Evolutionary conservation across 1,139 yeast genomes (phyloP).

Genomic region (Candida sanyaensis): DNA sequence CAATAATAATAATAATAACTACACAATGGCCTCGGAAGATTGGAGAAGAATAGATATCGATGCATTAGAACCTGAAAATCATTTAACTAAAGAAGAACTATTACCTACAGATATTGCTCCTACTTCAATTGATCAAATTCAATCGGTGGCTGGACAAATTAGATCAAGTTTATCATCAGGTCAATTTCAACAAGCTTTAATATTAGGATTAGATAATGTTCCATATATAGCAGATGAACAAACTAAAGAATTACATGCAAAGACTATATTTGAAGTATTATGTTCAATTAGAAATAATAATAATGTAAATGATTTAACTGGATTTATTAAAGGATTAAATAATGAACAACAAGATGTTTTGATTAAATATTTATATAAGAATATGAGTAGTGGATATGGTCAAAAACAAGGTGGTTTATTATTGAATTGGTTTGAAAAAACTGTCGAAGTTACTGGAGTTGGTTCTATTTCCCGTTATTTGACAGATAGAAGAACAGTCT

Average conservation of each 20-base stretch:
- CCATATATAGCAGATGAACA: constrained; percentile 78
- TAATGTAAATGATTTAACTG: constrained; percentile 56
- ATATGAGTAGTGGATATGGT: constrained; percentile 75
- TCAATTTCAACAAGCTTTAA: constrained; percentile 66
- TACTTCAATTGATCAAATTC: constrained; percentile 52
- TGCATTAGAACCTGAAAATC: constrained; percentile 81
- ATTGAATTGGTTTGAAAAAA: constrained; percentile 90
- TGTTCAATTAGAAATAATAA: constrained; percentile 68
- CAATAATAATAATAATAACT: neutral
- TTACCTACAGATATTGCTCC: constrained; percentile 54
- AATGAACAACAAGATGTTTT: constrained; percentile 74
- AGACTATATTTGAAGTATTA: constrained; percentile 73
- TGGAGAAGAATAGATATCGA: constrained; percentile 91
- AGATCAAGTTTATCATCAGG: constrained; percentile 73
- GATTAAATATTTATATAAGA: constrained; percentile 82
- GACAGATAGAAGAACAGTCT: constrained; percentile 79
- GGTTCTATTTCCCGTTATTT: constrained; percentile 87
- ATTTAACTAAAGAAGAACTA: constrained; percentile 64
- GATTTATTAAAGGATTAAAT: constrained; percentile 58
- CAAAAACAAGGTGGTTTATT: constrained; percentile 86
- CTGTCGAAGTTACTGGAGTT: constrained; percentile 80
- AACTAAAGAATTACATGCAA: constrained; percentile 50
- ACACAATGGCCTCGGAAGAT: constrained; percentile 26
- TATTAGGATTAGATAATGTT: constrained; percentile 64
- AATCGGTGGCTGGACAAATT: constrained; percentile 55